Evolutionary conservation across 202 grass and related monocot genomes (phyloP).

Genomic region (Schoenoplectus triqueter): DNA sequence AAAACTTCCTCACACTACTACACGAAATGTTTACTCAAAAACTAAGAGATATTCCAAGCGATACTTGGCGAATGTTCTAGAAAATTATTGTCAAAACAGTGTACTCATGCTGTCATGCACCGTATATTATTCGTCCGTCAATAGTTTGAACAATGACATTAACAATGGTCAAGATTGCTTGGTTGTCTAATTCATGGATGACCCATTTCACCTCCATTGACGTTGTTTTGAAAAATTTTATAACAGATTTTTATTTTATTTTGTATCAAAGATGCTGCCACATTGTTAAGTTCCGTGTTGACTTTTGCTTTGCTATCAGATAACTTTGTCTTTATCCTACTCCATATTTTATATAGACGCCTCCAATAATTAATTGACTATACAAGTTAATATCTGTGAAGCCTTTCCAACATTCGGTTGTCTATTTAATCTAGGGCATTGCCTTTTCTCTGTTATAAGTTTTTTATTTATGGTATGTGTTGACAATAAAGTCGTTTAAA

Average conservation of each 20-base stretch:
- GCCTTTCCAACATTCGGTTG: background rate
- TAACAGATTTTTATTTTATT: slow-evolving; percentile 5
- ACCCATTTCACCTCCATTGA: background rate
- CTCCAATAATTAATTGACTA: background rate
- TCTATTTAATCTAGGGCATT: background rate
- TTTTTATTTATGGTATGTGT: background rate
- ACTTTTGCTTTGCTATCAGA: background rate
- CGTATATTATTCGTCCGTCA: background rate
- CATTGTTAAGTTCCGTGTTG: slow-evolving; percentile 4
- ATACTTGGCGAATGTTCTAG: background rate
- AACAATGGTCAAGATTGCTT: background rate
- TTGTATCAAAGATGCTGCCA: background rate
- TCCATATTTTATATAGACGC: background rate
- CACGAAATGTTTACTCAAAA: background rate
- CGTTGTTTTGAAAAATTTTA: background rate
- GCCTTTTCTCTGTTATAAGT: background rate
- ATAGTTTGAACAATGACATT: background rate
- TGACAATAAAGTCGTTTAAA: background rate
- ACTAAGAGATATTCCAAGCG: background rate
- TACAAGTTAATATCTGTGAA: background rate
- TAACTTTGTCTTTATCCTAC: background rate
- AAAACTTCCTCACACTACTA: too few relatives aligned
- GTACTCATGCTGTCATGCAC: background rate
- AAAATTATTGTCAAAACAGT: background rate
- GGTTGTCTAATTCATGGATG: background rate